A percentile compares a stretch with the other conserved stretches of the same genome.
Evolutionary conservation across 306 rosid species (phyloP).

Genomic region (Macrotyloma uniflorum): DNA sequence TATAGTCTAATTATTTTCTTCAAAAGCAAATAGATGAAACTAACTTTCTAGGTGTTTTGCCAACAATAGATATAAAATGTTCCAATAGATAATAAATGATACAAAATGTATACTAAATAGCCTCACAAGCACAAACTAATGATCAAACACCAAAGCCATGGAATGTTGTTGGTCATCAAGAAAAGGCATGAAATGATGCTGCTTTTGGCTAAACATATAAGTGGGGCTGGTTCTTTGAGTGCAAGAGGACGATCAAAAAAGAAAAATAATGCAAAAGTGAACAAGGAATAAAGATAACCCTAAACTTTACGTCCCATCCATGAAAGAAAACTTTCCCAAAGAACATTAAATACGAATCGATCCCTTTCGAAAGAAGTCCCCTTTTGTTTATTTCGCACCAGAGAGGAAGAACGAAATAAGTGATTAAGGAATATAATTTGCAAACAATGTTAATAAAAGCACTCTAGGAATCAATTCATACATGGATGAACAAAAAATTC

Average conservation of each 20-base stretch:
- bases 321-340: slow-evolving; percentile 33
- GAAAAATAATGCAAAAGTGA: background rate
- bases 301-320: background rate
- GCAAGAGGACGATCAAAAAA: background rate
- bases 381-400: background rate
- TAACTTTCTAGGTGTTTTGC: no score
- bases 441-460: background rate
- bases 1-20: no score
- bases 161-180: background rate
- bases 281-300: slow-evolving; percentile 31
- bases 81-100: no score
- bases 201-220: background rate
- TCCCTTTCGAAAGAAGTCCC: background rate
- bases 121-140: background rate
- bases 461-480: slow-evolving; percentile 9
- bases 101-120: no score
- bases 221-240: slow-evolving; percentile 25
- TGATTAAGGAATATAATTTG: slow-evolving; percentile 10
- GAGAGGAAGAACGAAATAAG: slow-evolving; percentile 1
- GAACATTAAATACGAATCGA: slow-evolving; percentile 20
- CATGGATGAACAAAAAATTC: background rate
- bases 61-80: no score
- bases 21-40: no score
- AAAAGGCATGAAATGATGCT: background rate
- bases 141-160: background rate